Conservation (phyloP, 2,329 filamentous ascomycete genomes). For the Colletotrichum incanum region DNA sequence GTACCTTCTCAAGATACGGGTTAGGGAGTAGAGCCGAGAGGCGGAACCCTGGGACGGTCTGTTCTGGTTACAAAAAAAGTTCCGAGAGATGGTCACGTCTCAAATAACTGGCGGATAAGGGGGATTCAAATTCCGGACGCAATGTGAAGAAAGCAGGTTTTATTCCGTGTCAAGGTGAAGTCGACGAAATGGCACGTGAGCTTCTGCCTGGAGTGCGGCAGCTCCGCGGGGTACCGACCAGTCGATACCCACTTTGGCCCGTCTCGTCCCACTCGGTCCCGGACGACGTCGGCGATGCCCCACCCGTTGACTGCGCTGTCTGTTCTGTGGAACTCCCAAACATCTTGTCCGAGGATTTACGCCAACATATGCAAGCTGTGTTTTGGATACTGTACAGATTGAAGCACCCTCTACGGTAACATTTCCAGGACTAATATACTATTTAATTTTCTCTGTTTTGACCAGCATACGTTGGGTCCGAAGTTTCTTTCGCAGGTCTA, state of each 20-base stretch:
- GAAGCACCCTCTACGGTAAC: background rate
- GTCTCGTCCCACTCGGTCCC: slow-evolving; percentile 7
- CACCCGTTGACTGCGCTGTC: background rate
- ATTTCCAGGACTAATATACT: background rate
- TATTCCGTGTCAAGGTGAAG: background rate
- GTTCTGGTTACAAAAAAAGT: slow-evolving; percentile 7
- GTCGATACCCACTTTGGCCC: slow-evolving; percentile 6
- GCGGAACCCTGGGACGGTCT: background rate
- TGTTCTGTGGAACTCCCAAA: background rate
- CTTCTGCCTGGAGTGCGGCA: slow-evolving; percentile 30
- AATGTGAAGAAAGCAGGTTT: background rate
- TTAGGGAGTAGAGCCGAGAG: slow-evolving; percentile 5
- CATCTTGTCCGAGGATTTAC: fast-evolving
- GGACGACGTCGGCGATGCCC: slow-evolving; percentile 3
- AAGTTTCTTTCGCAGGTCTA: background rate
- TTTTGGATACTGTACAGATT: background rate
- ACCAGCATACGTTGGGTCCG: background rate
- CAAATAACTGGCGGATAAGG: background rate
- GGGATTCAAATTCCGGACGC: background rate
- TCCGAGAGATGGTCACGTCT: background rate
- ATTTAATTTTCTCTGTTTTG: background rate
- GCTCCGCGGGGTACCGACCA: slow-evolving; percentile 9
- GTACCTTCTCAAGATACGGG: background rate
- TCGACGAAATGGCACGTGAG: slow-evolving; percentile 25
- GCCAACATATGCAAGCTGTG: background rate